Conservation (phyloP, 1,139 yeast genomes). For the Saccharomyces hybrid region DNA sequence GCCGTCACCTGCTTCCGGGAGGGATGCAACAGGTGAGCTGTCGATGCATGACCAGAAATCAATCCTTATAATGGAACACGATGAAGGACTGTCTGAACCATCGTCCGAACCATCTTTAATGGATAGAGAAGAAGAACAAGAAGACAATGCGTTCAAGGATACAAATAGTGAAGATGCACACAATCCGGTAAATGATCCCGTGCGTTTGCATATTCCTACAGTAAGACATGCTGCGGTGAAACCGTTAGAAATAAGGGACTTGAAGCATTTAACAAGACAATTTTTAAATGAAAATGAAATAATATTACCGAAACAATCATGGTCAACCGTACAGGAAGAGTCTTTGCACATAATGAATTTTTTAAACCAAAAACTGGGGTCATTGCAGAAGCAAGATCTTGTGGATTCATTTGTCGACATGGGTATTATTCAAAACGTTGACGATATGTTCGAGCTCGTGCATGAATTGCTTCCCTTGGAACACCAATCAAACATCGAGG, state of each 20-base stretch:
- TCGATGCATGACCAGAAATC: neutral
- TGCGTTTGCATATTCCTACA: neutral
- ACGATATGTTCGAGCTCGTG: neutral
- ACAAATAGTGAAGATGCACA: neutral
- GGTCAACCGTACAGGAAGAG: conserved; percentile 9
- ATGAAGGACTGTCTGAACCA: neutral
- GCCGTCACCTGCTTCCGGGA: neutral
- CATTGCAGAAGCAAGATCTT: neutral
- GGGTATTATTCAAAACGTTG: neutral
- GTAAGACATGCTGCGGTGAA: neutral
- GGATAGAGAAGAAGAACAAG: neutral
- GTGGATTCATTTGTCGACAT: neutral
- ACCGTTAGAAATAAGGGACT: neutral
- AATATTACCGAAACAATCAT: conserved; percentile 6
- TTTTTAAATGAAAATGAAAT: conserved; percentile 6
- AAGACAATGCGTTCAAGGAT: neutral
- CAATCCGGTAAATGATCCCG: neutral
- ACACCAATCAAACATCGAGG: neutral
- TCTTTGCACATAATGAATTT: conserved; percentile 5
- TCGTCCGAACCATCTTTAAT: too few relatives aligned
- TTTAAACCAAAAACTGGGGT: neutral
- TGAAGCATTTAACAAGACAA: neutral
- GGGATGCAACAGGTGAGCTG: neutral
- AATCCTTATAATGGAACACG: neutral
- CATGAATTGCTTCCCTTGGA: neutral